Evolutionary conservation across 1,139 yeast species (phyloP), one percentile per base, ranked within the genome.

Genomic region (Neolecta irregularis): DNA sequence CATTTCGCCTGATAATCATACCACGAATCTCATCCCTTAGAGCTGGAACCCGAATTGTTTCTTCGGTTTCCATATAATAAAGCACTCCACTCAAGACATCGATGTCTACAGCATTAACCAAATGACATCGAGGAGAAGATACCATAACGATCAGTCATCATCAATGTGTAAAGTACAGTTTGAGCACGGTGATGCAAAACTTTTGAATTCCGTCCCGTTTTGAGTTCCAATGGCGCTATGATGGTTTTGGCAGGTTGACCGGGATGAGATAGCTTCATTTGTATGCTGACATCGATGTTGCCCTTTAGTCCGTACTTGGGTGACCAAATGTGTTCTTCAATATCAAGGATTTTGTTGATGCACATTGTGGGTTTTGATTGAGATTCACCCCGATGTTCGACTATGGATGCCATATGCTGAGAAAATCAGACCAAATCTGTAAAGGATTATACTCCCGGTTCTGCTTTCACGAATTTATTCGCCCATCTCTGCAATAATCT

Each of bases 241-340:
- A 33, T 30, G n/a, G 33, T 15, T 9, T 35, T 34, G 1, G 74
- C 65, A 28, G 6, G 36, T 40, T 19, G 20, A 11, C 25, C 36
- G 8, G 24, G 20, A 13, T 36, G 35, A 4, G 38, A 47, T 37
- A 67, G 48, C 22, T 60, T 54, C 0, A 78, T 77, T 46, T 77
- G 78, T 1, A 83, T 65, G 0, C 94, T 79, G 1, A 76, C 94
- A 57, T 88, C 99, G 11, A 85, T 71, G 48, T 75, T 70, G 1
- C 99, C 99, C 45, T 80, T 73, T n/a, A 91, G 57, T 0, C 99
- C 99, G 59, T 67, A 83, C 50, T 70, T 67, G 0, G 95, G 94
- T 0, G 95, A 80, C 80, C 92, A 74, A 15, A 88, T 73, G 46
- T 75, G 79, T 49, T 88, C 96, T 53, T 88, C 99, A 13, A 80